Percentiles rank a stretch among this genome's conserved stretches.
phyloP scores from a whole-genome alignment of 106 monocot species.

The Acorus calamus region DNA sequence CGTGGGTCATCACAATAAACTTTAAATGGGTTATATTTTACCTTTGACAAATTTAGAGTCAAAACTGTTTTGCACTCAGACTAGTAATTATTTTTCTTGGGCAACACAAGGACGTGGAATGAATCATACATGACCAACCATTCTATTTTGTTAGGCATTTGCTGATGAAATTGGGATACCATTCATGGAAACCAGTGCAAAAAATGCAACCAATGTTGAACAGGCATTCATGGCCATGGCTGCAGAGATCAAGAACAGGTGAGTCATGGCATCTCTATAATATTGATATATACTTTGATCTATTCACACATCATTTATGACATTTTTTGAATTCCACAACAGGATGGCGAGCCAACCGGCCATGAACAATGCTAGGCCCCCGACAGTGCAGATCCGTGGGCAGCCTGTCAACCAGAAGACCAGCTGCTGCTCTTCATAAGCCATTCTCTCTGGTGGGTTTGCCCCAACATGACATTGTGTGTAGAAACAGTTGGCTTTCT shows the following conservation, averaged over 20 bases:
- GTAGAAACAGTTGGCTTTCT: background rate
- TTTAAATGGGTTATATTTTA: too few species aligned
- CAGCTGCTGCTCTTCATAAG: slow-evolving; percentile 19
- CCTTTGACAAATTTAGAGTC: too few species aligned
- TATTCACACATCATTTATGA: background rate
- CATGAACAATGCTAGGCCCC: slow-evolving; percentile 12
- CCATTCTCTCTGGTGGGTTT: slow-evolving; percentile 1
- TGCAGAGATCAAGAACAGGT: slow-evolving; percentile 18
- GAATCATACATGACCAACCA: background rate
- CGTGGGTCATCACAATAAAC: too few species aligned
- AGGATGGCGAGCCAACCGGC: slow-evolving; percentile 22
- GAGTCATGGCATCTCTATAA: background rate
- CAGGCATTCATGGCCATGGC: slow-evolving; percentile 21
- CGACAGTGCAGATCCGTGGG: slow-evolving; percentile 17
- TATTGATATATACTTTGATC: background rate
- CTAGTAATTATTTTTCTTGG: background rate
- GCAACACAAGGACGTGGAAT: background rate
- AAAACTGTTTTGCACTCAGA: too few species aligned
- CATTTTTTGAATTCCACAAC: background rate
- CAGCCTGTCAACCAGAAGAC: slow-evolving; percentile 17
- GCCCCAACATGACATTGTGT: background rate
- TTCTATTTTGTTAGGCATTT: slow-evolving; percentile 2
- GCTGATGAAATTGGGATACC: slow-evolving; percentile 23
- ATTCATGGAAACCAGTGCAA: slow-evolving; percentile 21
- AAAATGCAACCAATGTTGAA: slow-evolving; percentile 20